phyloP scores from a whole-genome alignment of 441 rosid species.

The Macaranga tanarius region DNA sequence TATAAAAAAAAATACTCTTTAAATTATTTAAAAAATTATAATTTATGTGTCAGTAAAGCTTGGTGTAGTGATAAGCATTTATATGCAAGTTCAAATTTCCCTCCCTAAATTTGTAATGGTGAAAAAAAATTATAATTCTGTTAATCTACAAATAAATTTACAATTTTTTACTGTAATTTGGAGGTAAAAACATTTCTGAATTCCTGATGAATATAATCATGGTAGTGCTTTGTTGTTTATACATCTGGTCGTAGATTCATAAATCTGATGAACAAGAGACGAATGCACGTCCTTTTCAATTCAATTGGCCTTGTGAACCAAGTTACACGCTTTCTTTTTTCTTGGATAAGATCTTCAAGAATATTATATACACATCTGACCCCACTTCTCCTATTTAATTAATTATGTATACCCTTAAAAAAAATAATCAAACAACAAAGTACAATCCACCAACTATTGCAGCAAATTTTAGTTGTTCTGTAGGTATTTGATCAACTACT shows the following conservation, averaged over 20 bases:
- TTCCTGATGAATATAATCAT: too few relatives aligned
- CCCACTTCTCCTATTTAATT: slow-evolving; percentile 20
- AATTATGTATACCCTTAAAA: neutral
- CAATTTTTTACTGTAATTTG: too few relatives aligned
- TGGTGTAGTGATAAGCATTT: too few relatives aligned
- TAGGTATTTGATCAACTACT: neutral
- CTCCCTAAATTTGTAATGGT: too few relatives aligned
- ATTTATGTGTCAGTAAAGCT: too few relatives aligned
- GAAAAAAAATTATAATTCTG: too few relatives aligned
- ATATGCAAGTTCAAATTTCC: too few relatives aligned
- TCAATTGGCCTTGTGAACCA: slow-evolving; percentile 19
- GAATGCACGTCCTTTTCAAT: slow-evolving; percentile 22
- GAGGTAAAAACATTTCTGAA: too few relatives aligned
- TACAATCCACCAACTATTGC: neutral
- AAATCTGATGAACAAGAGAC: neutral
- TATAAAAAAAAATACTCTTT: too few relatives aligned
- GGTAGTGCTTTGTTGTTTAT: neutral
- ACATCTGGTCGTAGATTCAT: neutral
- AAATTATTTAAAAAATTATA: too few relatives aligned
- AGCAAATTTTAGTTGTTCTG: too few relatives aligned
- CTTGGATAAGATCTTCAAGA: slow-evolving; percentile 39
- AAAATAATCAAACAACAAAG: neutral
- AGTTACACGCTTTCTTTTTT: neutral
- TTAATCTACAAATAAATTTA: too few relatives aligned
- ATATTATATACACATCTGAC: slow-evolving; percentile 18